A percentile compares a stretch with the other conserved stretches of the same genome.
Conservation (phyloP, 2,329 filamentous ascomycete genomes). For the Arthrocladium fulminans region DNA sequence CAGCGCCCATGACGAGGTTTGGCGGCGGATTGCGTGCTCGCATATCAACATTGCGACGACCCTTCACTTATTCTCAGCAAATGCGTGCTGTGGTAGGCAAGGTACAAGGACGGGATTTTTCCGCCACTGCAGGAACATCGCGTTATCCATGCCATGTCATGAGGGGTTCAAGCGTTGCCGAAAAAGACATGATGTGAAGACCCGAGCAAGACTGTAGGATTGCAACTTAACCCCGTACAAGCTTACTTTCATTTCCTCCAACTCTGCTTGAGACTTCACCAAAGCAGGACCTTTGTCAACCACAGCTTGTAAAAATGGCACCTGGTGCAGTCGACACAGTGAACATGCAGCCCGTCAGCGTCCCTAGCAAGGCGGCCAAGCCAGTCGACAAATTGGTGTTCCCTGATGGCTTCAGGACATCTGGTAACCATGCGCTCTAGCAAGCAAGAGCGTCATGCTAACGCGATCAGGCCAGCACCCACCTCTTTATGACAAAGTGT, state of each 20-base stretch:
- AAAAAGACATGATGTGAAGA: not conserved
- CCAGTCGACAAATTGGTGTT: conserved; percentile 32
- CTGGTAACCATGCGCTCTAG: not conserved
- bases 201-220: not conserved
- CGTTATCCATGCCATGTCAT: not conserved
- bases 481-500: conserved; percentile 57
- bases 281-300: not conserved
- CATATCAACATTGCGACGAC: not conserved
- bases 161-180: not conserved
- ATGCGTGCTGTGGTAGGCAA: not conserved
- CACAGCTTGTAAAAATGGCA: not conserved
- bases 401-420: conserved; percentile 56
- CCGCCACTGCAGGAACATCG: not conserved
- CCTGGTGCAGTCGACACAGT: conserved; percentile 1
- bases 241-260: not conserved
- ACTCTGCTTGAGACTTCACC: not conserved
- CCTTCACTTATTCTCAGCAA: too few species aligned
- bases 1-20: not conserved
- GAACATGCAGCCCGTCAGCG: not conserved
- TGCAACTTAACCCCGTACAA: not conserved
- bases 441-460: not conserved
- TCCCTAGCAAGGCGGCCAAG: not conserved
- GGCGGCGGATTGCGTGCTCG: not conserved
- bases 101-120: not conserved
- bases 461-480: conserved; percentile 56